These are phyloP conservation scores for Nakazawaea molendinolei DNA, from an alignment of 805 yeast species.

Conservation along the genomic window DNA sequence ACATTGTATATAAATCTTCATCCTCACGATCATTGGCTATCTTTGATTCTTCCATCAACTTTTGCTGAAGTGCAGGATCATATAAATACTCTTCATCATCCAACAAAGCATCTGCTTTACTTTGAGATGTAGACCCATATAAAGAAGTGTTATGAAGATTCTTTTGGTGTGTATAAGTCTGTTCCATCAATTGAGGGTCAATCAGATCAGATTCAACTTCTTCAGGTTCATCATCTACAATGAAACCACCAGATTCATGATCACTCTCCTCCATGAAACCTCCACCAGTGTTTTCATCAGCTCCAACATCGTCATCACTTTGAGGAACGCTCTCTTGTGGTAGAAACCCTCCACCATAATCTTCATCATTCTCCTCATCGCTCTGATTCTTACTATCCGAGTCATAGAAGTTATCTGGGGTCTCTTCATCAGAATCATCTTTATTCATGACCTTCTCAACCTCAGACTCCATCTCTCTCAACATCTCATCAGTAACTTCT, in stretches of 20 bases:
- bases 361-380: conserved; percentile 11
- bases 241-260: conserved; percentile 2
- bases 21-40: conserved; percentile 2
- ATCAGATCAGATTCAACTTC: too few relatives aligned
- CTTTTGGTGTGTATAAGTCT: background rate
- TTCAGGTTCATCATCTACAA: background rate
- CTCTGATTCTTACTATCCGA: conserved; percentile 11
- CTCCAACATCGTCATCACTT: conserved; percentile 6
- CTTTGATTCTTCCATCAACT: background rate
- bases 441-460: conserved; percentile 3
- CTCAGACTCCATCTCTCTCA: conserved; percentile 3
- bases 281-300: conserved; percentile 6
- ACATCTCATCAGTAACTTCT: conserved; percentile 9
- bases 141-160: background rate
- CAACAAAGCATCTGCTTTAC: too few relatives aligned
- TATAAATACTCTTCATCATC: conserved; percentile 4
- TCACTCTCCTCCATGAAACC: too few relatives aligned
- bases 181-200: background rate
- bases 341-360: conserved; percentile 13
- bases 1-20: conserved; percentile 9
- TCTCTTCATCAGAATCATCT: conserved; percentile 14
- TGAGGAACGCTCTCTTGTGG: background rate
- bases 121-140: too few relatives aligned
- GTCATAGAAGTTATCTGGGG: conserved; percentile 19
- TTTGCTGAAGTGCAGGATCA: conserved; percentile 5